Conservation (phyloP, 345 rosid species). For the Erodium maritimum region DNA sequence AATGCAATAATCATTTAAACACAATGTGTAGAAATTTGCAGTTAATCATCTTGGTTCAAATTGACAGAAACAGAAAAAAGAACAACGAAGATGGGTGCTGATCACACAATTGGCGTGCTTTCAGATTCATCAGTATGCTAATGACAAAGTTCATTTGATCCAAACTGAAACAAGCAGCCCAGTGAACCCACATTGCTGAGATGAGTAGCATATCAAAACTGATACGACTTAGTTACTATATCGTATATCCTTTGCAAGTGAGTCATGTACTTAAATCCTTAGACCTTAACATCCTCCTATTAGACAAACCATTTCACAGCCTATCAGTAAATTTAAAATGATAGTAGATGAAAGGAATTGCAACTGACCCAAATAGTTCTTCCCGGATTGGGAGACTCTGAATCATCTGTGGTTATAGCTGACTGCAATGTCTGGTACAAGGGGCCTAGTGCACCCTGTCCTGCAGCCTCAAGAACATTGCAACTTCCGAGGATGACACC, state of each 20-base stretch:
- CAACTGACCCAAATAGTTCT: conserved; percentile 68
- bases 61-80: neutral
- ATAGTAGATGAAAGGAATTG: neutral
- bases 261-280: too few relatives aligned
- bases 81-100: neutral
- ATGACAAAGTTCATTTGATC: neutral
- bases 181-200: neutral
- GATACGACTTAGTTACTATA: neutral
- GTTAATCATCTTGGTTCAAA: neutral
- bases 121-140: neutral
- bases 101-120: neutral
- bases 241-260: neutral
- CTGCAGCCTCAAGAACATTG: conserved; percentile 80
- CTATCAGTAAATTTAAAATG: neutral
- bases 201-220: neutral
- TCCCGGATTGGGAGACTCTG: conserved; percentile 33
- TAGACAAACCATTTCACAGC: too few relatives aligned
- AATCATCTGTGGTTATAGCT: conserved; percentile 30
- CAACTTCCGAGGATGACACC: conserved; percentile 69
- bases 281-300: too few relatives aligned
- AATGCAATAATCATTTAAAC: too few relatives aligned
- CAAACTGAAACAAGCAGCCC: neutral
- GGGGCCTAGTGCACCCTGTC: conserved; percentile 53
- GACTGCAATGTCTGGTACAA: conserved; percentile 59
- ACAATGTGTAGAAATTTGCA: neutral